Evolutionary conservation across 306 rosid species (phyloP).

Genomic region (Castanea crenata): DNA sequence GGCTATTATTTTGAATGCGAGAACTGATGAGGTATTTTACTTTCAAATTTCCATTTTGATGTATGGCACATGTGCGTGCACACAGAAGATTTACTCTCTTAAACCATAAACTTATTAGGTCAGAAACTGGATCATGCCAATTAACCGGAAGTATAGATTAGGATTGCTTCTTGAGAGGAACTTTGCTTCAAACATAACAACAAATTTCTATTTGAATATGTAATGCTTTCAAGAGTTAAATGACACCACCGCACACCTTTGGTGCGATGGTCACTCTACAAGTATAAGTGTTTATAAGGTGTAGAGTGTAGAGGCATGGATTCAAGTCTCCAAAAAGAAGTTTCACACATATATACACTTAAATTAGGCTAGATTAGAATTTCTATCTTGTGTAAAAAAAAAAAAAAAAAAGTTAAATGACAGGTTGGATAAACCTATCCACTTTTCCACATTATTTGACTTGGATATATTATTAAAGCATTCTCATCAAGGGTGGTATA

Average conservation of each 20-base stretch:
- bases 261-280: no score
- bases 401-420: constrained; percentile 51
- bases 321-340: no score
- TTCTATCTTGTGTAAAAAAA: no score
- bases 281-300: no score
- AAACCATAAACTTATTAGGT: constrained; percentile 46
- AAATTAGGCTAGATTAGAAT: no score
- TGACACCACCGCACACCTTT: constrained; percentile 21
- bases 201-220: constrained; percentile 82
- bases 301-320: no score
- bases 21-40: constrained; percentile 72
- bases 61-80: constrained; percentile 5
- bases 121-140: constrained; percentile 93
- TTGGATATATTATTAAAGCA: constrained; percentile 6
- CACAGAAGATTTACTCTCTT: constrained; percentile 17
- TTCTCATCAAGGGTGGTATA: no score
- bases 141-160: constrained; percentile 75
- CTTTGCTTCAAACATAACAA: constrained; percentile 55
- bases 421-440: constrained; percentile 41
- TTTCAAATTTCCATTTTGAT: constrained; percentile 8
- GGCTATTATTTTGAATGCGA: constrained; percentile 96
- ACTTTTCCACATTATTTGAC: constrained; percentile 18
- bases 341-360: no score
- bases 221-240: constrained; percentile 84
- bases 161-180: constrained; percentile 73